Conservation (phyloP, 139 green algal genomes). For the Picochlorum sp. region DNA sequence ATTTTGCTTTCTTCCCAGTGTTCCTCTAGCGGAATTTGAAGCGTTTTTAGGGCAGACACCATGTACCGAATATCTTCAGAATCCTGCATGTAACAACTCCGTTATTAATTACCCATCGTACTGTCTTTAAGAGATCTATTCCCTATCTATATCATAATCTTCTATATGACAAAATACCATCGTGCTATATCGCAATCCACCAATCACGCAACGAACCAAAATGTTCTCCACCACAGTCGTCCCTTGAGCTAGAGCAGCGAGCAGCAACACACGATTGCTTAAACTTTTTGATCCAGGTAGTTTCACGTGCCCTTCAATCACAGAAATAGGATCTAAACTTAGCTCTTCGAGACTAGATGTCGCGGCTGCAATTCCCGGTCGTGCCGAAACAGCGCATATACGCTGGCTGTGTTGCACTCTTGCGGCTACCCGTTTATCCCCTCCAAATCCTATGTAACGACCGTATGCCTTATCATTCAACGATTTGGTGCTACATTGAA, state of each 20-base stretch:
- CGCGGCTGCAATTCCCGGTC: constrained; percentile 2
- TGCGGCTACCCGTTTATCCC: too few relatives aligned
- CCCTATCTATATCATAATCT: too few relatives aligned
- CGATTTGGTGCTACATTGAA: too few relatives aligned
- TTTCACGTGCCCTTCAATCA: constrained; percentile 35
- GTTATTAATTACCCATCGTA: too few relatives aligned
- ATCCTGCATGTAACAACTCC: too few relatives aligned
- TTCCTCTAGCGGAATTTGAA: constrained; percentile 80
- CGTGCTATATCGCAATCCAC: constrained; percentile 3
- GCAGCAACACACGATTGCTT: constrained; percentile 90
- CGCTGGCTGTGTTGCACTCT: neutral
- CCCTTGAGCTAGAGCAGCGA: constrained; percentile 84
- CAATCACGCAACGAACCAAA: too few relatives aligned
- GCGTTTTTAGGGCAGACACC: constrained; percentile 72
- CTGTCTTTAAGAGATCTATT: neutral
- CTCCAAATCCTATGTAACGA: too few relatives aligned
- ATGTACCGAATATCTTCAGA: constrained; percentile 95
- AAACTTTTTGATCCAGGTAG: constrained; percentile 96
- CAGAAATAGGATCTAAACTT: constrained; percentile 31
- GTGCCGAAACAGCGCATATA: neutral
- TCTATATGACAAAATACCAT: constrained; percentile 24
- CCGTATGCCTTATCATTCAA: too few relatives aligned
- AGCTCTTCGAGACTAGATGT: constrained; percentile 22
- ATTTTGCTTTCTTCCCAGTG: constrained; percentile 56
- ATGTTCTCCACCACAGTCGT: constrained; percentile 85